Percentiles rank a stretch among this genome's conserved stretches.
phyloP scores from a whole-genome alignment of 2,329 filamentous ascomycete species.

The Diaporthe ilicicola region DNA sequence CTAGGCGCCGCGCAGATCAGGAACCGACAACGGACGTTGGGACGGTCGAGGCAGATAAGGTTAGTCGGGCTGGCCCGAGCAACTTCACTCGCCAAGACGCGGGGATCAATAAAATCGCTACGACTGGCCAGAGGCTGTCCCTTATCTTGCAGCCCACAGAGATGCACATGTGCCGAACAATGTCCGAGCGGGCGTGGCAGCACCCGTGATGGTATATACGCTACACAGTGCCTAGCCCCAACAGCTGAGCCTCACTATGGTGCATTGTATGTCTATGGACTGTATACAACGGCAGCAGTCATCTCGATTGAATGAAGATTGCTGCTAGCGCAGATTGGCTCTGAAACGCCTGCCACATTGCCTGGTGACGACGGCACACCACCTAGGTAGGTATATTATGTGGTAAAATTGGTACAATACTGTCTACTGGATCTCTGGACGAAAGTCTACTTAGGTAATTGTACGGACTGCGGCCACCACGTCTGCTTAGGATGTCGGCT shows the following conservation, averaged over 20 bases:
- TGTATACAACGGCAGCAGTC: constrained; percentile 7
- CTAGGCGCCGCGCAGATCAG: constrained; percentile 19
- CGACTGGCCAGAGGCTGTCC: constrained; percentile 4
- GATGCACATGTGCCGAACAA: constrained; percentile 18
- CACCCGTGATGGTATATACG: constrained; percentile 19
- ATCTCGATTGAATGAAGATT: constrained; percentile 12
- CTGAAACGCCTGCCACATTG: constrained; percentile 1
- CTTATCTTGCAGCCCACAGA: constrained; percentile 10
- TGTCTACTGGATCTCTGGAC: neutral
- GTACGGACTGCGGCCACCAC: neutral
- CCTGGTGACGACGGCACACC: neutral
- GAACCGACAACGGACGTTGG: constrained; percentile 24
- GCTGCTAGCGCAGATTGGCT: neutral
- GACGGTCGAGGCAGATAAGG: constrained; percentile 20
- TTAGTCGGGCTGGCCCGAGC: constrained; percentile 24
- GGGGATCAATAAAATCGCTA: constrained; percentile 1
- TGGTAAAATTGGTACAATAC: neutral
- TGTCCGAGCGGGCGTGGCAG: neutral
- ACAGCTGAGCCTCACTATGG: constrained; percentile 22
- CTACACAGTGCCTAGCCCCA: constrained; percentile 6
- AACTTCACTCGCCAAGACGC: constrained; percentile 8
- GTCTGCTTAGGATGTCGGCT: neutral
- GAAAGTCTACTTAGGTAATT: neutral
- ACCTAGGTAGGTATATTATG: neutral
- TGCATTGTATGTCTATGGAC: constrained; percentile 9